These are phyloP conservation scores for Wickerhamiella qilinensis DNA, from an alignment of 805 yeast species.

Conservation along the genomic window DNA sequence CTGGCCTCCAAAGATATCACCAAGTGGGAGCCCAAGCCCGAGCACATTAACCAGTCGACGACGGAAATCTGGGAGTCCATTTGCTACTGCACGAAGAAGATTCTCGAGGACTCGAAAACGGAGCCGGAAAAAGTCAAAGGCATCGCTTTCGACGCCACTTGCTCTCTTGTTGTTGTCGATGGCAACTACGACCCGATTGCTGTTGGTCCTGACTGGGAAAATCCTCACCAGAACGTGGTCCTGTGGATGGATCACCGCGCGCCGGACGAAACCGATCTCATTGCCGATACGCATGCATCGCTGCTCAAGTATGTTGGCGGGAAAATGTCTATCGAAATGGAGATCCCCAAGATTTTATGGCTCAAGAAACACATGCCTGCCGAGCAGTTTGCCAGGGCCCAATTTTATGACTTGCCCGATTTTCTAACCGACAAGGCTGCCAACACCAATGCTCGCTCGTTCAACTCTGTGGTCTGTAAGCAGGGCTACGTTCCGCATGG, in stretches of 20 bases:
- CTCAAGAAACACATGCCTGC: constrained; percentile 67
- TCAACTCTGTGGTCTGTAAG: constrained; percentile 84
- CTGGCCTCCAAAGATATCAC: constrained; percentile 64
- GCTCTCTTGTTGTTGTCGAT: constrained; percentile 73
- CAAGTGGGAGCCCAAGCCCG: constrained; percentile 31
- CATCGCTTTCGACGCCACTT: constrained; percentile 93
- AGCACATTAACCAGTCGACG: constrained; percentile 64
- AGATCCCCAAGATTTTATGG: constrained; percentile 94
- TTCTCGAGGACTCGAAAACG: constrained; percentile 58
- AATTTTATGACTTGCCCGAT: constrained; percentile 88
- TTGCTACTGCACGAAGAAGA: constrained; percentile 63
- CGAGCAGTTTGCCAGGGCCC: constrained; percentile 38
- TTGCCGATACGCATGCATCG: constrained; percentile 66
- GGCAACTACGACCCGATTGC: constrained; percentile 59
- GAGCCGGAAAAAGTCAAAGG: constrained; percentile 58
- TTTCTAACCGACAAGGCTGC: constrained; percentile 85
- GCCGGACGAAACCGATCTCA: constrained; percentile 55
- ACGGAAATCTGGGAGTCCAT: constrained; percentile 80
- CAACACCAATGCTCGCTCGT: constrained; percentile 71
- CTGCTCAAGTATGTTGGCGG: constrained; percentile 91
- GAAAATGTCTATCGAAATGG: constrained; percentile 96
- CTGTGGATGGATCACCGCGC: constrained; percentile 99
- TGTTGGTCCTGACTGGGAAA: constrained; percentile 80
- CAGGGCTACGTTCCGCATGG: constrained; percentile 91
- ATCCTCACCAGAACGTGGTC: constrained; percentile 63